These are phyloP conservation scores for Clarireedia hainanense DNA, from an alignment of 2,329 filamentous ascomycete genomes.

Conservation along the genomic window DNA sequence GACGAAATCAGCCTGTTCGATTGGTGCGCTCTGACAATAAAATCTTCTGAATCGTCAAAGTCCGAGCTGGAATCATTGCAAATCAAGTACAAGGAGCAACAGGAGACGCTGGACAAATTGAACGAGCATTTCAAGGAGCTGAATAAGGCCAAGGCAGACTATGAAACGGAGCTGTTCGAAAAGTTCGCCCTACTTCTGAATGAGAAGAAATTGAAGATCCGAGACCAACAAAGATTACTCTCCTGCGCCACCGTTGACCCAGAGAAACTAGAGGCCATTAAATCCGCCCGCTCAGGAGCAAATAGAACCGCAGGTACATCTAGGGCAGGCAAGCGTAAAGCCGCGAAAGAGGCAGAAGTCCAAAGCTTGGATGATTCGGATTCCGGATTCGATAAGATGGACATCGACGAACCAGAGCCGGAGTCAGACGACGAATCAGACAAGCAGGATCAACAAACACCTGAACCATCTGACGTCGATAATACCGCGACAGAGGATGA, in stretches of 20 bases:
- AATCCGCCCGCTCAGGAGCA: slow-evolving; percentile 6
- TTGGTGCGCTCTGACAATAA: slow-evolving; percentile 57
- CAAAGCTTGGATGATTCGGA: slow-evolving; percentile 35
- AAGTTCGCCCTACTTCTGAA: slow-evolving; percentile 68
- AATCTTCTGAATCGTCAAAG: slow-evolving; percentile 21
- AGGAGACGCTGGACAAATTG: slow-evolving; percentile 50
- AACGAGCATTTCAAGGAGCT: slow-evolving; percentile 59
- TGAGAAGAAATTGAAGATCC: slow-evolving; percentile 72
- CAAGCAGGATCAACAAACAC: slow-evolving; percentile 11
- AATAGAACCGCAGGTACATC: slow-evolving; percentile 27
- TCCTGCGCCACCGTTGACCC: slow-evolving; percentile 23
- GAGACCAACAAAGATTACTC: slow-evolving; percentile 61
- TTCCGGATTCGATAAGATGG: slow-evolving; percentile 43
- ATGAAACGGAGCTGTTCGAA: slow-evolving; percentile 58
- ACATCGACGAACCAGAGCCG: slow-evolving; percentile 34
- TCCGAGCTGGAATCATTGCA: slow-evolving; percentile 27
- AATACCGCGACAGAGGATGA: slow-evolving; percentile 8
- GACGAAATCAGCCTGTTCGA: slow-evolving; percentile 58
- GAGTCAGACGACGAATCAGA: slow-evolving; percentile 13
- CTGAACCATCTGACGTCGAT: slow-evolving; percentile 4
- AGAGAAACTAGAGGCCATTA: slow-evolving; percentile 14
- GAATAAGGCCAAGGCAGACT: slow-evolving; percentile 54
- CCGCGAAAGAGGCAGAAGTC: slow-evolving; percentile 20
- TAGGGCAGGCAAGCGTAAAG: slow-evolving; percentile 44
- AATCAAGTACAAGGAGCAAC: slow-evolving; percentile 39